Percentiles rank a stretch among this genome's conserved stretches.
These are phyloP conservation scores for Tylopilus sp. DNA, from an alignment of 1,284 basidiomycete genomes.

Conservation along the genomic window DNA sequence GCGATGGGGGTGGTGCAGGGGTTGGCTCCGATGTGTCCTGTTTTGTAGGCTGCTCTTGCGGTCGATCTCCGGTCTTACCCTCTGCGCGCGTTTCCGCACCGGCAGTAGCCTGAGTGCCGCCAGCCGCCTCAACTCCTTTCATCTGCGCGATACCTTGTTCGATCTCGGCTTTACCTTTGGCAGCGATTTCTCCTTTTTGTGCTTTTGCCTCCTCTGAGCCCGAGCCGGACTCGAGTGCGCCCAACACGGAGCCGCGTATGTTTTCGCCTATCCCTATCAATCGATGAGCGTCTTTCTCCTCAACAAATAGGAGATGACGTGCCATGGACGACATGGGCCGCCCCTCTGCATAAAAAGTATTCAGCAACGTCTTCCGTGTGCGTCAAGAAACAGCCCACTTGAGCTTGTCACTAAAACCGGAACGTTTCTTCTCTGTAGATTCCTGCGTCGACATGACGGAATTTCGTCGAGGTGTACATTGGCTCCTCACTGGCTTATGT, in stretches of 20 bases:
- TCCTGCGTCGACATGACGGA: constrained; percentile 15
- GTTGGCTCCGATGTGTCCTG: background rate
- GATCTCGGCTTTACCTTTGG: constrained; percentile 27
- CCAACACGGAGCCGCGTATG: constrained; percentile 32
- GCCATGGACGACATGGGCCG: constrained; percentile 28
- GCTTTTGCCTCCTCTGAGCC: constrained; percentile 9
- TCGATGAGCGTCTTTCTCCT: background rate
- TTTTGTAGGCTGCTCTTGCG: background rate
- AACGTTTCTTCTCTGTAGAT: constrained; percentile 1
- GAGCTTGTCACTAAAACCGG: constrained; percentile 16
- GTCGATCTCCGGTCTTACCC: background rate
- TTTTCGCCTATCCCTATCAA: constrained; percentile 32
- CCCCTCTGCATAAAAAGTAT: constrained; percentile 18
- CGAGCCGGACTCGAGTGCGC: constrained; percentile 25
- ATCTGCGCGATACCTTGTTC: constrained; percentile 25
- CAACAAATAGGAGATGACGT: background rate
- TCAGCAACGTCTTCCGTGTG: background rate
- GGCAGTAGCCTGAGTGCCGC: background rate
- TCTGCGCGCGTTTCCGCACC: background rate
- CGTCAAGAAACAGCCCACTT: constrained; percentile 13
- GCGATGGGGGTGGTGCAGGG: background rate
- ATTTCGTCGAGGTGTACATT: background rate
- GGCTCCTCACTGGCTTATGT: background rate
- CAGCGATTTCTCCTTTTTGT: constrained; percentile 17
- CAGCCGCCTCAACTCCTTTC: constrained; percentile 6